Conservation (phyloP, 2,329 filamentous ascomycete species). For the Ascochyta clinopodiicola region DNA sequence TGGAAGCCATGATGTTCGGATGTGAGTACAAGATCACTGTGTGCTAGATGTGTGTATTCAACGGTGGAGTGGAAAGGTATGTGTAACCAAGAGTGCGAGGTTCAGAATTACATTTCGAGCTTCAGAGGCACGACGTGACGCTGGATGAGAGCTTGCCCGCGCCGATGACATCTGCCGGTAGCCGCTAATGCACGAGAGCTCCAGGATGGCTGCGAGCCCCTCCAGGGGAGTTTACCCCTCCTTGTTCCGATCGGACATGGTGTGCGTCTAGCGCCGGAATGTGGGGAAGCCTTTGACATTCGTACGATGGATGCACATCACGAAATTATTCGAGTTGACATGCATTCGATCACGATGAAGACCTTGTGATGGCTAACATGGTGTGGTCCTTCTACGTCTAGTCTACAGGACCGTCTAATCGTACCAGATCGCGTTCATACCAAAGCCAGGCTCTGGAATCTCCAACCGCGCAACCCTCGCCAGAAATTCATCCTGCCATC, state of each 20-base stretch:
- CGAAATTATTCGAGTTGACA: not conserved
- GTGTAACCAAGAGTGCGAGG: not conserved
- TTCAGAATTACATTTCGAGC: not conserved
- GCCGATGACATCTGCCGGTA: conserved; percentile 46
- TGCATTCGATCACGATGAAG: no score
- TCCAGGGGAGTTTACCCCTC: conserved; percentile 26
- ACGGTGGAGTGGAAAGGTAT: not conserved
- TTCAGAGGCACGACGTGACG: not conserved
- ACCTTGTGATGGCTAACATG: not conserved
- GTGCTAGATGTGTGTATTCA: not conserved
- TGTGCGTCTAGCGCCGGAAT: conserved; percentile 1
- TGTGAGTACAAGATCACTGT: not conserved
- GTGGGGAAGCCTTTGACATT: not conserved
- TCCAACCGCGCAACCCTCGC: conserved; percentile 77
- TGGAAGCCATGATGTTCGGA: conserved; percentile 48
- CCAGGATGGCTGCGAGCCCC: not conserved
- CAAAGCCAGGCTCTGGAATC: conserved; percentile 86
- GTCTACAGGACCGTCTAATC: conserved; percentile 57
- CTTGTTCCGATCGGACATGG: conserved; percentile 36
- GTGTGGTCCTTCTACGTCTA: not conserved
- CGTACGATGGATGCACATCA: not conserved
- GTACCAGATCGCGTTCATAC: conserved; percentile 98
- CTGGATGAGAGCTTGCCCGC: conserved; percentile 22
- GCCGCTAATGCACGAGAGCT: conserved; percentile 25
- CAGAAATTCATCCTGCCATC: conserved; percentile 83